phyloP scores from a whole-genome alignment of 768 basidiomycete species.

The Termitomyces titanicus region DNA sequence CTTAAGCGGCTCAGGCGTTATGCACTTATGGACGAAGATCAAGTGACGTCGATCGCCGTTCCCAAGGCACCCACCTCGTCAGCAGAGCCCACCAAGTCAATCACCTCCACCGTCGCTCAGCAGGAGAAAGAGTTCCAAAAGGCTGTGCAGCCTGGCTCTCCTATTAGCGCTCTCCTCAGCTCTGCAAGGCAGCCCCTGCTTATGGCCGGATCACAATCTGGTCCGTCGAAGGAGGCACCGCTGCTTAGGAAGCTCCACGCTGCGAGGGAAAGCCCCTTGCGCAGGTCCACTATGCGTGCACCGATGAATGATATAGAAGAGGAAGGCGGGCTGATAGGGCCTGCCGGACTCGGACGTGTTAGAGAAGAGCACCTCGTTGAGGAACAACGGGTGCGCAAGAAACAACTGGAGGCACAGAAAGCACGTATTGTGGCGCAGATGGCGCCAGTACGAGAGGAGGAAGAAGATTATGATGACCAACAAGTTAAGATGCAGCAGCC shows the following conservation, averaged over 20 bases:
- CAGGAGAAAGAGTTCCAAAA: conserved; percentile 97
- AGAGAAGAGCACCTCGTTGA: conserved; percentile 26
- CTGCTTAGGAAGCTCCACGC: conserved; percentile 56
- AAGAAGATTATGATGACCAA: conserved; percentile 28
- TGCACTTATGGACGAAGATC: conserved; percentile 64
- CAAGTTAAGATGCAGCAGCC: conserved; percentile 19
- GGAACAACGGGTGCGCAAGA: conserved; percentile 41
- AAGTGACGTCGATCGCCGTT: conserved; percentile 37
- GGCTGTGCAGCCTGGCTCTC: conserved; percentile 92
- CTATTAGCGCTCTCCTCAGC: conserved; percentile 86
- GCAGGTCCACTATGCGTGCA: conserved; percentile 36
- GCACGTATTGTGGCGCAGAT: conserved; percentile 93
- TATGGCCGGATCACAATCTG: conserved; percentile 39
- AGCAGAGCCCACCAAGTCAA: conserved; percentile 32
- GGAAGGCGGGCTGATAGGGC: conserved; percentile 28
- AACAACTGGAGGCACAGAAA: conserved; percentile 88
- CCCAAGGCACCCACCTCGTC: conserved; percentile 27
- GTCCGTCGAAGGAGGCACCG: conserved; percentile 29
- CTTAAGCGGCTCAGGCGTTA: conserved; percentile 62
- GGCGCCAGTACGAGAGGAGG: conserved; percentile 59
- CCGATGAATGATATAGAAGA: conserved; percentile 44
- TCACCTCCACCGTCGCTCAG: conserved; percentile 65
- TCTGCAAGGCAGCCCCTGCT: conserved; percentile 87
- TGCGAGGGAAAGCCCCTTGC: conserved; percentile 53
- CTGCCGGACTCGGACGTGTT: conserved; percentile 18